Evolutionary conservation across 345 rosid genomes (phyloP).

Genomic region (Brassica rapa): DNA sequence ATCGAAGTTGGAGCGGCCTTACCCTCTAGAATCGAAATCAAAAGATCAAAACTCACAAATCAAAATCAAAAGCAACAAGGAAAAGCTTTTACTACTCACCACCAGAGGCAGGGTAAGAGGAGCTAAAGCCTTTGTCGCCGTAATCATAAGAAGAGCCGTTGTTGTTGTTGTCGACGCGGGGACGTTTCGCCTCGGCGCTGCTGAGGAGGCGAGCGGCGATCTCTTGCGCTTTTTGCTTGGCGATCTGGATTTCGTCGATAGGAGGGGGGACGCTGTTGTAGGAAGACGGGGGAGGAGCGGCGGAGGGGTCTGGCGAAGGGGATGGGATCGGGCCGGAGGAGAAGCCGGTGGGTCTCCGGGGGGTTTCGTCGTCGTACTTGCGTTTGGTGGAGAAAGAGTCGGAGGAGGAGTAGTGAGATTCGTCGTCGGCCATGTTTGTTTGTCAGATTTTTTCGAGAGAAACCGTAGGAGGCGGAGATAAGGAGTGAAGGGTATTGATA

Average conservation of each 20-base stretch:
- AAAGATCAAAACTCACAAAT: neutral
- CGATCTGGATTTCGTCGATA: conserved; percentile 77
- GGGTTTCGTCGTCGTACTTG: conserved; percentile 78
- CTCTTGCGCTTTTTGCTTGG: conserved; percentile 89
- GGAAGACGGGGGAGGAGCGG: conserved; percentile 49
- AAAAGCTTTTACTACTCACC: conserved; percentile 25
- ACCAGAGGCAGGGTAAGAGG: conserved; percentile 43
- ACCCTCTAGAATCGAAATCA: conserved; percentile 46
- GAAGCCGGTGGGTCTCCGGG: conserved; percentile 86
- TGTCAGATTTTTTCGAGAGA: conserved; percentile 26
- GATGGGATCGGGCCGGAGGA: conserved; percentile 65
- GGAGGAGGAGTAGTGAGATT: conserved; percentile 85
- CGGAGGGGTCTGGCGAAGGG: conserved; percentile 50
- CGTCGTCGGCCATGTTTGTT: conserved; percentile 79
- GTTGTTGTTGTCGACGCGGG: conserved; percentile 55
- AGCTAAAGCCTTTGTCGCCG: conserved; percentile 57
- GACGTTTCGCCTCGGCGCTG: conserved; percentile 68
- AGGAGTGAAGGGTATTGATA: neutral
- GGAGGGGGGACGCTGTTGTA: conserved; percentile 86
- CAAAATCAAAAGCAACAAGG: neutral
- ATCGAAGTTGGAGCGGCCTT: conserved; percentile 59
- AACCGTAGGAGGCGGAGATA: conserved; percentile 58
- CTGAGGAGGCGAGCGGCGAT: conserved; percentile 88
- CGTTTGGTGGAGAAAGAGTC: conserved; percentile 61
- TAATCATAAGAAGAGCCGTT: conserved; percentile 68